Base-by-base conservation (phyloP, 2,329 filamentous ascomycete species). In the Malbranchea zuffiana region DNA sequence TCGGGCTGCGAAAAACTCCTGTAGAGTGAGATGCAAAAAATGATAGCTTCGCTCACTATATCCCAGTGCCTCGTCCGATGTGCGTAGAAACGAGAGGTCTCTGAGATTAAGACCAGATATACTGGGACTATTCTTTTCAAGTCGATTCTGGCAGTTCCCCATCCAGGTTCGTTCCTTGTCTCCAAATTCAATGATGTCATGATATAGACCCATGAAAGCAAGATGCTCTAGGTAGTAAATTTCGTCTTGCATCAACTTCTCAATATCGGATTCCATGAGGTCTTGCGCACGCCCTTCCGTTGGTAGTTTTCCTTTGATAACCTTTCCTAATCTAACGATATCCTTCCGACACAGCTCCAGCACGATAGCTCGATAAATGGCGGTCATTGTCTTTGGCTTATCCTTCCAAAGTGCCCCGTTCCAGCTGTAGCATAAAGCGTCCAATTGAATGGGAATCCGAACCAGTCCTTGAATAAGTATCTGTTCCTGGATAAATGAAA, bases 371-470 rank as follows among this genome's bases (percentile, higher is more conserved):
- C 47, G 10, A 17, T 49, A 35, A 17, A 35, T 16, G 4, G 15
- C 32, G 11, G 32, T 35, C 32, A 35, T 35, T 15, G 32, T 24
- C 19, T 35, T 15, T 24, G 18, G 32, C n/a, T 5, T n/a, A n/a
- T 17, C 15, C 12, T 4, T 32, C 13, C 8, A 5, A 16, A 29
- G 29, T 28, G 5, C 40, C 0, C 44, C 30, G 32, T 52, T 39
- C 61, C 61, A 66, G 11, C 35, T 56, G 30, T 49, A 60, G 40
- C 63, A 67, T 16, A 67, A 38, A 1, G 63, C 64, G 49, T 67
- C 65, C 0, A 68, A 48, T 33, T 60, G 61, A 39, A 67, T 61
- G 0, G 63, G 65, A 27, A 67, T 65, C n/a, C 54, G 59, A 2
- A 61, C 50, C 18, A 67, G 52, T 4, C 44, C 51, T 32, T 57